Conservation (phyloP, 345 rosid genomes). For the Raphanus raphanistrum region DNA sequence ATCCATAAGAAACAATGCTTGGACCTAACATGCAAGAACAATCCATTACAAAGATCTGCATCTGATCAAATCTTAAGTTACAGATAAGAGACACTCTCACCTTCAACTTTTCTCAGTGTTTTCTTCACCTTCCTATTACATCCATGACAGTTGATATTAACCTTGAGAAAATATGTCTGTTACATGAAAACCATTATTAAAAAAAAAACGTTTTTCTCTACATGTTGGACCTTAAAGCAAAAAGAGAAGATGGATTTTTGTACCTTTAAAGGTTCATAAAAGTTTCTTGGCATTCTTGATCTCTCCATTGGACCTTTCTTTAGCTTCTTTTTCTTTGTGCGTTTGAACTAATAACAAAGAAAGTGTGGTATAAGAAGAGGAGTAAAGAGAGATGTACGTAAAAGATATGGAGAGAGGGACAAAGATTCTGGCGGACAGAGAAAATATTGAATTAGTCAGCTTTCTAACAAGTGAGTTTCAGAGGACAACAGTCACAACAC, state of each 20-base stretch:
- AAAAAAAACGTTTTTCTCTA: background rate
- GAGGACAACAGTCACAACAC: slow-evolving; percentile 34
- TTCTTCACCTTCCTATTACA: slow-evolving; percentile 71
- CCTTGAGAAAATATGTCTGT: slow-evolving; percentile 66
- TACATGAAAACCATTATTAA: slow-evolving; percentile 2
- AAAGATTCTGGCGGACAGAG: slow-evolving; percentile 30
- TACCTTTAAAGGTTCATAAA: slow-evolving; percentile 43
- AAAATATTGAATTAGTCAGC: slow-evolving; percentile 38
- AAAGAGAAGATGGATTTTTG: background rate
- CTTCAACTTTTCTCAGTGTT: slow-evolving; percentile 67
- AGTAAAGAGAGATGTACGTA: slow-evolving; percentile 6
- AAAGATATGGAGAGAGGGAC: slow-evolving; percentile 36
- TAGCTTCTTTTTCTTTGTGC: slow-evolving; percentile 15
- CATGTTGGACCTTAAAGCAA: background rate
- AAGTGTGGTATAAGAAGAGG: slow-evolving; percentile 20
- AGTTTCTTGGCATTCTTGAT: slow-evolving; percentile 45
- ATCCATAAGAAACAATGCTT: slow-evolving; percentile 7
- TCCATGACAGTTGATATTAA: slow-evolving; percentile 71
- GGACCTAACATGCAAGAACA: background rate
- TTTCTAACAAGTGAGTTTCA: slow-evolving; percentile 19
- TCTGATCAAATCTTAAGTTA: background rate
- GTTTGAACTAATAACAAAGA: background rate
- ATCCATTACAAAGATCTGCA: background rate
- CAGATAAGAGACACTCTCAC: slow-evolving; percentile 32
- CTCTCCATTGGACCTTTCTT: slow-evolving; percentile 15